Percentiles rank a stretch among this genome's conserved stretches.
Conservation (phyloP, 192 early-diverging fungal genomes). For the Backusella westeae region DNA sequence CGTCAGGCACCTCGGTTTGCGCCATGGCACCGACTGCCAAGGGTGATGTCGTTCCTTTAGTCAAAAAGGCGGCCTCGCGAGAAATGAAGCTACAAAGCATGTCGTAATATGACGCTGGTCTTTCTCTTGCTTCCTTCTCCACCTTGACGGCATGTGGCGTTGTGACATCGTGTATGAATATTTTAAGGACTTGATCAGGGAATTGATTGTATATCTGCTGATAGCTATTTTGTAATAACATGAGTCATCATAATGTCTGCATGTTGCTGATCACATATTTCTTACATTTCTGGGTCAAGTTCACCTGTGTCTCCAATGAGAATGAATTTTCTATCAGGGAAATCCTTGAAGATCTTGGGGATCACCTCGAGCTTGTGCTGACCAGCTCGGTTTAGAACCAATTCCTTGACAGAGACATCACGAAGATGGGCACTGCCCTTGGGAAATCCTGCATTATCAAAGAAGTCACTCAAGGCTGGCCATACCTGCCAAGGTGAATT, state of each 20-base stretch:
- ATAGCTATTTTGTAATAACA: constrained; percentile 19
- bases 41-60: not conserved
- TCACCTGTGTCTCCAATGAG: constrained; percentile 92
- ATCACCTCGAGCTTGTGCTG: constrained; percentile 30
- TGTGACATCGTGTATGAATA: constrained; percentile 42
- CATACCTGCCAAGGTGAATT: constrained; percentile 89
- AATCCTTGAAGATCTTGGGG: constrained; percentile 48
- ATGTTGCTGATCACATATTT: constrained; percentile 1
- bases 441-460: constrained; percentile 71
- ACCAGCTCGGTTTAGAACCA: constrained; percentile 21
- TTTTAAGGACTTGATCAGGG: constrained; percentile 36
- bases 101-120: constrained; percentile 7
- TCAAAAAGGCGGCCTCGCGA: not conserved
- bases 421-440: constrained; percentile 69
- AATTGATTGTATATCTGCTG: constrained; percentile 26
- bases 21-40: constrained; percentile 31
- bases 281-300: constrained; percentile 81
- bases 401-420: constrained; percentile 9
- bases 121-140: constrained; percentile 13
- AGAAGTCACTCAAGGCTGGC: constrained; percentile 71
- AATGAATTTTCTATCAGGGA: constrained; percentile 82
- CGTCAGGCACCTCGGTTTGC: constrained; percentile 21
- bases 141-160: constrained; percentile 26
- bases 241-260: not conserved
- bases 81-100: constrained; percentile 18